A percentile compares a stretch with the other conserved stretches of the same genome.
phyloP scores from a whole-genome alignment of 352 stramenopile species.

The Aphanomyces cochlioides region DNA sequence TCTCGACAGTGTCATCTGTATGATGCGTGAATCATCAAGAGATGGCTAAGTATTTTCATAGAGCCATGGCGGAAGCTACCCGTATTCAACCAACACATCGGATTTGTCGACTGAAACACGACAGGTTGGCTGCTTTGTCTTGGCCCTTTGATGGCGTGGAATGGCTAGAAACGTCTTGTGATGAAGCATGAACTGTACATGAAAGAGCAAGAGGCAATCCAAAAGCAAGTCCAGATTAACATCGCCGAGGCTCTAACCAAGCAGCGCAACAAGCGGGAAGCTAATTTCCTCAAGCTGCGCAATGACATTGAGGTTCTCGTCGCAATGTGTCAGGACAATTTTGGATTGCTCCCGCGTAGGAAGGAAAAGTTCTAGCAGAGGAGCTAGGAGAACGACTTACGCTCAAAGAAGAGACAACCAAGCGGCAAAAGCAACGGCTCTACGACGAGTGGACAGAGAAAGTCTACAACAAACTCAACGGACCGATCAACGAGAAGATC shows the following conservation, averaged over 20 bases:
- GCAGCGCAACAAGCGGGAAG: conserved; percentile 59
- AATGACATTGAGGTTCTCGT: conserved; percentile 56
- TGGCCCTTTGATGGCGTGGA: neutral
- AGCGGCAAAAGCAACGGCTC: conserved; percentile 61
- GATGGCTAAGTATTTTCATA: too few species aligned
- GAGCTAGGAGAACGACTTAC: conserved; percentile 62
- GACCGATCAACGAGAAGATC: conserved; percentile 53
- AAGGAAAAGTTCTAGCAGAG: conserved; percentile 53
- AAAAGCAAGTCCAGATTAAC: conserved; percentile 55
- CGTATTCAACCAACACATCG: conserved; percentile 36
- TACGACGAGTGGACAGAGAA: conserved; percentile 63
- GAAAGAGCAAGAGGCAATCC: conserved; percentile 59
- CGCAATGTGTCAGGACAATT: neutral
- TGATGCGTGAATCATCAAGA: too few species aligned
- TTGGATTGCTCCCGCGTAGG: conserved; percentile 24
- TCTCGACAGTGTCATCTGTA: neutral
- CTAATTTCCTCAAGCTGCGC: conserved; percentile 62
- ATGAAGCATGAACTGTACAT: conserved; percentile 76
- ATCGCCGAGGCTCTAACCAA: conserved; percentile 64
- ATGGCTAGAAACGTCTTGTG: conserved; percentile 53
- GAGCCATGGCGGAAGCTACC: neutral
- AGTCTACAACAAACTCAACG: conserved; percentile 72
- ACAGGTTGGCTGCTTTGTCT: conserved; percentile 32
- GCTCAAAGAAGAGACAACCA: conserved; percentile 59
- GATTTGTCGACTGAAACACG: conserved; percentile 60